Base-by-base conservation (phyloP, 495 filamentous ascomycete genomes). In the Talaromyces thailandensis region DNA sequence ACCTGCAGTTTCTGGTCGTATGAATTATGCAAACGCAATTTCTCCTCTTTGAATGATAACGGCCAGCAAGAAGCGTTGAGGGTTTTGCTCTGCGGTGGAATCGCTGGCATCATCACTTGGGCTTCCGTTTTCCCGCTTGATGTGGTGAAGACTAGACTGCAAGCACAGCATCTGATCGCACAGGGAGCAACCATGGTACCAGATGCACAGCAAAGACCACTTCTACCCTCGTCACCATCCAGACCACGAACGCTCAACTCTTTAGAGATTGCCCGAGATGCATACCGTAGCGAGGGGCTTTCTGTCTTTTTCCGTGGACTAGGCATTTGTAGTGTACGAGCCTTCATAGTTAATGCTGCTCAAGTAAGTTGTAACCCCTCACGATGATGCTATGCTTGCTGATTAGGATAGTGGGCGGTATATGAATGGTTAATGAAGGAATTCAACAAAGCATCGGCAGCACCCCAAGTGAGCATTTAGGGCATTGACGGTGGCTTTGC, bases 101-200 rank as follows among this genome's bases (percentile, higher is more conserved):
- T 96, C 55, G 92, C 93, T 6, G 93, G 92, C 2, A 80, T 94
- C 31, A 82, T 87, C 18, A 93, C 89, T 1, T 96, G 92, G 92
- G 81, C 85, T 9, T 91, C 88, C 48, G 84, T 96, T 18, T 96
- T 94, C 65, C 92, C 92, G 16, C 69, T 96, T 40, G 92, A 96
- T 71, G 87, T 96, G 59, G 77, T 96, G 64, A 97, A 97, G 78
- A 96, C 93, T 5, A 72, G 90, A 58, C 80, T 96, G 52, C 92
- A 96, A 71, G 85, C 86, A 6, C 87, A 91, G 67, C 60, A 66
- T 32, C 50, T 65, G n/a, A 56, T 65, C 40, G 12, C 68, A 77
- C 53, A 65, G 76, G 43, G 67, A 69, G 29, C 9, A 8, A 21
- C 24, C n/a, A 8, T 31, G 37, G 40, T 32, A 3, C 1, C 59